These are phyloP conservation scores for Amaranthus hypochondriacus DNA, from an alignment of 148 eudicot genomes.

Conservation along the genomic window DNA sequence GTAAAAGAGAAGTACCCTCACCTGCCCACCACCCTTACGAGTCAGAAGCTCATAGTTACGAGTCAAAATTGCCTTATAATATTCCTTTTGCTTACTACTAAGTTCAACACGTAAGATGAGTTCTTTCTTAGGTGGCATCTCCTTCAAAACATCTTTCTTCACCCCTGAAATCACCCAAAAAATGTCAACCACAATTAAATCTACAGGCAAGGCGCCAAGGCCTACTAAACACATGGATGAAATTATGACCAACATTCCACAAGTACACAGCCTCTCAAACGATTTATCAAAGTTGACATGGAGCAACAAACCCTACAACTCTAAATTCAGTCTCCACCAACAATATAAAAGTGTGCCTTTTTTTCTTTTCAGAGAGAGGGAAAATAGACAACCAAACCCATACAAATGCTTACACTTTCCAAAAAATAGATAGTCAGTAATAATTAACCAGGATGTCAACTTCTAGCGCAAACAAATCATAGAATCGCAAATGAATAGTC, in stretches of 20 bases:
- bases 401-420: too few species aligned
- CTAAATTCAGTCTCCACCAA: too few species aligned
- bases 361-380: too few species aligned
- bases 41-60: conserved; percentile 89
- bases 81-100: conserved; percentile 94
- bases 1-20: conserved; percentile 27
- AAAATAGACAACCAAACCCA: too few species aligned
- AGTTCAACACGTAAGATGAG: conserved; percentile 90
- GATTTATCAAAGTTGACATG: too few species aligned
- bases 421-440: too few species aligned
- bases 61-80: conserved; percentile 94
- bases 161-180: conserved; percentile 53
- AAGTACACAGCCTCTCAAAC: too few species aligned
- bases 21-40: conserved; percentile 94
- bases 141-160: conserved; percentile 96
- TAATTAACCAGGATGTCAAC: too few species aligned
- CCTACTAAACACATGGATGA: not conserved
- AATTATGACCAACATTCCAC: not conserved
- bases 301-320: too few species aligned
- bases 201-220: not conserved
- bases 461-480: too few species aligned
- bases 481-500: too few species aligned
- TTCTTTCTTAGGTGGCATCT: conserved; percentile 94
- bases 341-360: too few species aligned
- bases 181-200: conserved; percentile 10